Evolutionary conservation across 257 asterid species (phyloP).

Genomic region (Ballota nigra): DNA sequence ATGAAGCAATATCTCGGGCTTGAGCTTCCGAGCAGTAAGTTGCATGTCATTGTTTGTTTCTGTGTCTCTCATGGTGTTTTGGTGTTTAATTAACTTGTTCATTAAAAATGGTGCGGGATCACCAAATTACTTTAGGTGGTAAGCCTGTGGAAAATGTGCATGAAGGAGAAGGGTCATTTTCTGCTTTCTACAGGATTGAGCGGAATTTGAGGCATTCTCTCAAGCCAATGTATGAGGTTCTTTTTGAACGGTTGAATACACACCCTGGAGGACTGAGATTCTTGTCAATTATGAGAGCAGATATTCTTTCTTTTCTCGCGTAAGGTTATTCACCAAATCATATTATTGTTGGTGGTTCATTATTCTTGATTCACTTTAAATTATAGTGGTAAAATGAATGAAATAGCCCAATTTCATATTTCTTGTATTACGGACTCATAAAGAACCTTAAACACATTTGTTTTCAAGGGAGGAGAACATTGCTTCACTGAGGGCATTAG

Average conservation of each 20-base stretch:
- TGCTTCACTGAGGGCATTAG: constrained; percentile 74
- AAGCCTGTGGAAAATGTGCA: constrained; percentile 46
- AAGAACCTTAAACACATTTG: not conserved
- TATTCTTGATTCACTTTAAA: not conserved
- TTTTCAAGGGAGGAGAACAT: constrained; percentile 67
- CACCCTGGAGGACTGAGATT: constrained; percentile 94
- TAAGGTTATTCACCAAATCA: constrained; percentile 53
- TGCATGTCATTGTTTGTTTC: constrained; percentile 21
- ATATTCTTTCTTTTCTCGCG: constrained; percentile 74
- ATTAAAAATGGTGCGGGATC: constrained; percentile 4
- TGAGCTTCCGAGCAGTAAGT: constrained; percentile 75
- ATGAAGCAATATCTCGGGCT: constrained; percentile 88
- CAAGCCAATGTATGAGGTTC: constrained; percentile 86
- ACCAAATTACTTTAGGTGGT: constrained; percentile 40
- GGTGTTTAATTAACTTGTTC: not conserved
- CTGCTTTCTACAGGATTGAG: constrained; percentile 85
- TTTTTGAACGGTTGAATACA: constrained; percentile 82
- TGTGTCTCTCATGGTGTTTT: not conserved
- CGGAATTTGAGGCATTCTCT: constrained; percentile 75
- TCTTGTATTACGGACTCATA: not conserved
- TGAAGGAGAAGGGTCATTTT: constrained; percentile 68
- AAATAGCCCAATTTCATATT: constrained; percentile 10
- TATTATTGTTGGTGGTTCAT: constrained; percentile 14
- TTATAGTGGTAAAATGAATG: not conserved
- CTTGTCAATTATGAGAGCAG: constrained; percentile 77